These are phyloP conservation scores for Trifolium subterraneum DNA, from an alignment of 306 rosid genomes.

Conservation along the genomic window DNA sequence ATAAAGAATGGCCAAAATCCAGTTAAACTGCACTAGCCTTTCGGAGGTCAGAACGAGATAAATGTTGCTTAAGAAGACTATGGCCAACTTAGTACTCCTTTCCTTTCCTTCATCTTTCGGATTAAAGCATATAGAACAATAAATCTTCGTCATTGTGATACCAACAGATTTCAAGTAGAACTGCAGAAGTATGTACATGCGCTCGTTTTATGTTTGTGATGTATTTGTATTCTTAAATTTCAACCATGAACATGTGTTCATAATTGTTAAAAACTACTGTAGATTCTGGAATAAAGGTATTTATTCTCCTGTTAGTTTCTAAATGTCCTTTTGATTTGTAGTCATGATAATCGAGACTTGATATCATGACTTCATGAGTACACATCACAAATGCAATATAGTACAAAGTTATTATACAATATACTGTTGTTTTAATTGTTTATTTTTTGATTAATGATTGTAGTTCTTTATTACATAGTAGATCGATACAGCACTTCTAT, in stretches of 20 bases:
- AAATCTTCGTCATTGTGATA: slow-evolving; percentile 27
- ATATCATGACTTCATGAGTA: not conserved
- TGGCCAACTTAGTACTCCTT: slow-evolving; percentile 21
- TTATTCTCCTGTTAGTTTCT: not conserved
- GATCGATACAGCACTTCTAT: no score
- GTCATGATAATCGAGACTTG: not conserved
- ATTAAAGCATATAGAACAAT: not conserved
- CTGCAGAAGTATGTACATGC: slow-evolving; percentile 46
- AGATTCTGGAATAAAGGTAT: slow-evolving; percentile 25
- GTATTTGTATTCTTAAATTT: slow-evolving; percentile 42
- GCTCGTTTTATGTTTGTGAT: slow-evolving; percentile 37
- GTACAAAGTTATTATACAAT: not conserved
- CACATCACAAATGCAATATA: not conserved
- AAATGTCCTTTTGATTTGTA: not conserved
- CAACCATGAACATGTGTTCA: not conserved
- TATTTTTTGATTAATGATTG: not conserved
- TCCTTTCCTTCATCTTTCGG: not conserved
- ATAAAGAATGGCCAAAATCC: slow-evolving; percentile 70
- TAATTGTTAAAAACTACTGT: slow-evolving; percentile 46
- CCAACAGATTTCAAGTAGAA: slow-evolving; percentile 10
- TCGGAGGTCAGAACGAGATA: slow-evolving; percentile 34
- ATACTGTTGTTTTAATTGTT: not conserved
- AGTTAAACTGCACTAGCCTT: slow-evolving; percentile 61
- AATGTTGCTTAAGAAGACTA: slow-evolving; percentile 25
- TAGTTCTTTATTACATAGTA: not conserved